Evolutionary conservation across 208 protist species (phyloP), one percentile per base, ranked within the genome.

Genomic region (Trypanosoma scelopori): DNA sequence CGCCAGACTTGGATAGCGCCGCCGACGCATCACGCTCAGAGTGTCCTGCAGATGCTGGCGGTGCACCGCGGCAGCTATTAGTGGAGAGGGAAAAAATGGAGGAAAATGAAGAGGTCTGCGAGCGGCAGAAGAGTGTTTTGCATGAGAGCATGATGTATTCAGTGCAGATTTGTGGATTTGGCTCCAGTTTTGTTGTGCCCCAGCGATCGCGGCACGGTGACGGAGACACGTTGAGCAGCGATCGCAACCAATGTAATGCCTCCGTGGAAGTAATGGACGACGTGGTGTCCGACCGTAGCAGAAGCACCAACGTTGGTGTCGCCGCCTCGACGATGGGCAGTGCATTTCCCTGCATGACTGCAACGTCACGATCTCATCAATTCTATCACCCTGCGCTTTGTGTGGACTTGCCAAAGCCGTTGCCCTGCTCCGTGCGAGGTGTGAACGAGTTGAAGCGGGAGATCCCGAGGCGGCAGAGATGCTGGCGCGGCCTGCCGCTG

Each of bases 101-200:
- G n/a, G n/a, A n/a, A n/a, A n/a, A n/a, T n/a, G n/a, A n/a, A 11
- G 32, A 37, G 32, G 32, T 37, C 5, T 9, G 9, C 9, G 5
- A 37, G 32, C 20, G 23, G 23, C 3, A 46, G 23, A 4, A n/a
- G 6, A 37, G n/a, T 7, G 32, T 35, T 18, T 25, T 30, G 22
- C 7, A 39, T 1, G 28, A 6, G 9, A 45, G 63, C 1, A 28
- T 55, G 49, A 37, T 71, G 27, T 84, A 81, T 64, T 55, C 71
- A 23, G 73, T 85, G 22, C 70, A 81, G 37, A 55, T 89, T 4
- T 70, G 71, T 1, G 76, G 81, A 55, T 77, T 83, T 47, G 74
- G 76, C 11, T 66, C 77, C 7, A 79, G 74, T 52, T 77, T 84
- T 37, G 53, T 89, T 30, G 61, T 82, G 37, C 79, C 79, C 11